A percentile compares a stretch with the other conserved stretches of the same genome.
phyloP scores from a whole-genome alignment of 225 moss, liverwort and hornwort genomes.

The Marchantia polymorpha region DNA sequence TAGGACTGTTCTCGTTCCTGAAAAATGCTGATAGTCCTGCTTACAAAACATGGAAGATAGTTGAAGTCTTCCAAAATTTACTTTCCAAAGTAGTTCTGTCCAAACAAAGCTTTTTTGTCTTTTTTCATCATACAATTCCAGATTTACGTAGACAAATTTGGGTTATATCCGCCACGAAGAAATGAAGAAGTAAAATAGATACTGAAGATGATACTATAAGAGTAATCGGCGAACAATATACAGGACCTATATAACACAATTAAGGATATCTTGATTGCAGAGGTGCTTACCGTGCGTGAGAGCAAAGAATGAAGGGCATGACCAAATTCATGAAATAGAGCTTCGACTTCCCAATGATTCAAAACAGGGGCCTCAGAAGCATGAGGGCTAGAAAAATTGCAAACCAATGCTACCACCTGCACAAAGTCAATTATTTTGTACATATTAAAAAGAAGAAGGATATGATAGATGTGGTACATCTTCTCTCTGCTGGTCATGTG shows the following conservation, averaged over 20 bases:
- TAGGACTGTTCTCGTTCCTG: constrained; percentile 90
- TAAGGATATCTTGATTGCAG: not conserved
- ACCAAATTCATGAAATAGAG: constrained; percentile 95
- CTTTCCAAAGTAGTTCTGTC: too few relatives aligned
- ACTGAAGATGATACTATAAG: not conserved
- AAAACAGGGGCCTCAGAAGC: constrained; percentile 69
- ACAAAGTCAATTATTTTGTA: constrained; percentile 7
- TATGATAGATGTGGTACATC: too few relatives aligned
- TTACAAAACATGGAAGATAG: constrained; percentile 10
- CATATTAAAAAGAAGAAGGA: too few relatives aligned
- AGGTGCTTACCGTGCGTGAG: constrained; percentile 75
- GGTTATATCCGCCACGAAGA: too few relatives aligned
- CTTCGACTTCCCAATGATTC: constrained; percentile 96
- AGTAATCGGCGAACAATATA: not conserved
- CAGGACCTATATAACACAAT: too few relatives aligned
- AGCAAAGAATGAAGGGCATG: constrained; percentile 96
- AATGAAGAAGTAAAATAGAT: too few relatives aligned
- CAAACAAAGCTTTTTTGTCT: too few relatives aligned
- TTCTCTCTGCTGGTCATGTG: too few relatives aligned
- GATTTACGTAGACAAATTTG: too few relatives aligned
- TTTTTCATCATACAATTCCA: too few relatives aligned
- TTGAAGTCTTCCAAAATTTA: not conserved
- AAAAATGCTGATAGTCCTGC: constrained; percentile 99
- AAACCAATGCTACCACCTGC: constrained; percentile 96
- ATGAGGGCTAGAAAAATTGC: constrained; percentile 81